Conservation (phyloP, 257 asterid genomes). For the Solanum piurae region DNA sequence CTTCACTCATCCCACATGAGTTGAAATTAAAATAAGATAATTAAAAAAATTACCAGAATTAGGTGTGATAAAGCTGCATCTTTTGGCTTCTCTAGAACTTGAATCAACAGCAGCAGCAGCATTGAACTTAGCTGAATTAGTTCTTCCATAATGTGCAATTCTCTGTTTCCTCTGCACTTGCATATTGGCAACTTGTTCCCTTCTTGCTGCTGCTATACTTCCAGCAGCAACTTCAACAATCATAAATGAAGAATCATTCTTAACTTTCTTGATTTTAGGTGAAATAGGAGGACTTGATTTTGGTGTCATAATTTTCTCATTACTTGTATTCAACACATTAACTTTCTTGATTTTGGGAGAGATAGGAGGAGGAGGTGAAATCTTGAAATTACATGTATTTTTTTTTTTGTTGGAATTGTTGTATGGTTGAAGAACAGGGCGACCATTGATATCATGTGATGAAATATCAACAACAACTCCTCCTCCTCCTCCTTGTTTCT, state of each 20-base stretch:
- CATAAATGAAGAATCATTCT: conserved; percentile 6
- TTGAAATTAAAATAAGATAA: neutral
- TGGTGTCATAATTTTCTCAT: neutral
- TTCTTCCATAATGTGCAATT: conserved; percentile 72
- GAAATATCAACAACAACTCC: conserved; percentile 3
- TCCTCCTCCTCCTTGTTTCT: conserved; percentile 13
- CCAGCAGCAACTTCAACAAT: conserved; percentile 52
- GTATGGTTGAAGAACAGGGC: conserved; percentile 39
- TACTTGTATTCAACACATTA: neutral
- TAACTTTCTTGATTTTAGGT: conserved; percentile 26
- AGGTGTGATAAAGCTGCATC: conserved; percentile 68
- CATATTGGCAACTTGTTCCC: conserved; percentile 57
- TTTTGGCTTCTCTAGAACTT: conserved; percentile 16
- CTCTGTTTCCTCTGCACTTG: conserved; percentile 64
- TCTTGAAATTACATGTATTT: neutral
- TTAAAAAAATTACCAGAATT: conserved; percentile 31
- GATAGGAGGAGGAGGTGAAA: neutral
- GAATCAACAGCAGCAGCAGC: neutral
- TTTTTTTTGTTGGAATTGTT: conserved; percentile 27
- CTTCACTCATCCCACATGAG: neutral
- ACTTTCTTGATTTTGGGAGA: conserved; percentile 31
- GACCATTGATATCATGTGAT: conserved; percentile 22
- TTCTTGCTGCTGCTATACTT: conserved; percentile 70
- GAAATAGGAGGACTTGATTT: conserved; percentile 19
- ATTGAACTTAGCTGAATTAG: conserved; percentile 11